These are phyloP conservation scores for Colletotrichum australisinense DNA, from an alignment of 2,329 filamentous ascomycete species.

Conservation along the genomic window DNA sequence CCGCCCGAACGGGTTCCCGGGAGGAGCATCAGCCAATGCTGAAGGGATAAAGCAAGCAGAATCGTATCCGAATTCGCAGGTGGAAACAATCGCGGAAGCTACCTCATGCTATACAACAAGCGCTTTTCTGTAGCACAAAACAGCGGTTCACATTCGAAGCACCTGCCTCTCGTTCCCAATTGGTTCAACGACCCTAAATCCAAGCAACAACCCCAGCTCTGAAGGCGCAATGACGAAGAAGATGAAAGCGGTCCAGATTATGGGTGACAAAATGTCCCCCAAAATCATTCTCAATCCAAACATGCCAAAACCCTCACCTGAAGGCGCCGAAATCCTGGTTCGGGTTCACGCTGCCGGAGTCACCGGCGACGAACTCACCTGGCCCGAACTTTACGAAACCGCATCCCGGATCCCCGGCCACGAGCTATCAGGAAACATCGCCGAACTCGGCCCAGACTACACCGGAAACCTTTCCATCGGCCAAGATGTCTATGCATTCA, in stretches of 20 bases:
- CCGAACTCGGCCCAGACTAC: constrained; percentile 40
- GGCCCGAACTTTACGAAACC: constrained; percentile 46
- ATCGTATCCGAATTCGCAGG: too few species aligned
- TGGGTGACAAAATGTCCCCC: constrained; percentile 32
- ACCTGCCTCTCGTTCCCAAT: neutral
- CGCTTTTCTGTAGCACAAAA: neutral
- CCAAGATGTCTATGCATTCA: constrained; percentile 44
- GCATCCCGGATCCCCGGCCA: constrained; percentile 46
- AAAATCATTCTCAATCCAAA: constrained; percentile 33
- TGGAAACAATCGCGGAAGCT: too few species aligned
- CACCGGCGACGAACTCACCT: constrained; percentile 48
- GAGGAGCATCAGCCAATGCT: neutral
- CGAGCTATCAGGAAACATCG: constrained; percentile 48
- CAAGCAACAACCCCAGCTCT: neutral
- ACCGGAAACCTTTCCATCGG: constrained; percentile 33
- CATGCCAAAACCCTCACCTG: constrained; percentile 37
- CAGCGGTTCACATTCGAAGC: fast-evolving
- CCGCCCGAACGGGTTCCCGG: neutral
- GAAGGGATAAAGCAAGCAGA: neutral
- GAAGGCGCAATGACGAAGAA: neutral
- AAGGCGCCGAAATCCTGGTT: constrained; percentile 42
- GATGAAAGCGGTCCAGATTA: neutral
- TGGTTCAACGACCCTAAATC: neutral
- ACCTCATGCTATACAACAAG: too few species aligned
- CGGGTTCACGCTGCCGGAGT: constrained; percentile 46